These are phyloP conservation scores for Plasmodium vinckei DNA, from an alignment of 169 alveolate genomes.

Conservation along the genomic window DNA sequence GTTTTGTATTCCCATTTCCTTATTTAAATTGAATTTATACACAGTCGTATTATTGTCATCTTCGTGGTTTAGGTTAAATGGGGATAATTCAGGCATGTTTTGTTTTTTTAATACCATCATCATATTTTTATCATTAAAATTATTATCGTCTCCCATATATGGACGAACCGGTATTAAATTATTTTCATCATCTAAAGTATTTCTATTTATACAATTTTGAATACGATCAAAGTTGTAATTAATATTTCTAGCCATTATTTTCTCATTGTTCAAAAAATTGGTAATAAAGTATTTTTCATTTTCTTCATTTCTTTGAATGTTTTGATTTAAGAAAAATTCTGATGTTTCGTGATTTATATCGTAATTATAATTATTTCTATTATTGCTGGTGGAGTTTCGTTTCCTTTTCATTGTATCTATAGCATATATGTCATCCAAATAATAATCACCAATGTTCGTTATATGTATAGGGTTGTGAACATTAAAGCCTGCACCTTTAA, in stretches of 20 bases:
- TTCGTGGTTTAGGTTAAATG: background rate
- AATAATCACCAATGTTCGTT: slow-evolving; percentile 82
- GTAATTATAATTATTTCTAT: slow-evolving; percentile 11
- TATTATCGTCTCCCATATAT: slow-evolving; percentile 18
- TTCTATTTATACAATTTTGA: slow-evolving; percentile 20
- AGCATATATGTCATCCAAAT: slow-evolving; percentile 77
- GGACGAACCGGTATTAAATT: slow-evolving; percentile 57
- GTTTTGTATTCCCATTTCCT: background rate
- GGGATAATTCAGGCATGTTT: background rate
- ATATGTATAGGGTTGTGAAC: slow-evolving; percentile 81
- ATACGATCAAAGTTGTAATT: slow-evolving; percentile 24
- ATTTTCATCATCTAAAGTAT: slow-evolving; percentile 47
- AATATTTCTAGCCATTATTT: slow-evolving; percentile 1
- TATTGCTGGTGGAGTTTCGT: slow-evolving; percentile 28
- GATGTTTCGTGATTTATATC: background rate
- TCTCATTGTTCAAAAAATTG: slow-evolving; percentile 50
- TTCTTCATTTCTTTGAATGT: slow-evolving; percentile 62
- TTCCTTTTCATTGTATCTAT: slow-evolving; percentile 76
- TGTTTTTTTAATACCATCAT: slow-evolving; percentile 47
- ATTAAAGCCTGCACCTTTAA: slow-evolving; percentile 84
- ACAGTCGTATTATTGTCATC: slow-evolving; percentile 23
- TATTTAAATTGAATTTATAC: slow-evolving; percentile 31
- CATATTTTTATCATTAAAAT: slow-evolving; percentile 15
- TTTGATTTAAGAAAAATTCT: slow-evolving; percentile 53
- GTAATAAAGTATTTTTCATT: slow-evolving; percentile 48